phyloP scores from a whole-genome alignment of 106 monocot species.

The Dioscorea zingiberensis region DNA sequence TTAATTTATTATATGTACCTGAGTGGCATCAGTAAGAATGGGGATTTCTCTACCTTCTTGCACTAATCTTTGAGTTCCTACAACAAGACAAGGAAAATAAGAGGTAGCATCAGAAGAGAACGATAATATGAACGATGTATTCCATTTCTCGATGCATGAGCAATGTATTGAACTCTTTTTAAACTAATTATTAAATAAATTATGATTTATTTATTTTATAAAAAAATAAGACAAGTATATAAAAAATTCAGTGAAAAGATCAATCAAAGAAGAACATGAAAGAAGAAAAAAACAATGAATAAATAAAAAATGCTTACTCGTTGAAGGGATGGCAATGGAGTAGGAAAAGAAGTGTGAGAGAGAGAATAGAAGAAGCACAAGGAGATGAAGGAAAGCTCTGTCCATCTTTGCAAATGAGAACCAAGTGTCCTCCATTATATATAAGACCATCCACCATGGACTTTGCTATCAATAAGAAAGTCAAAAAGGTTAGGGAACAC shows the following conservation, averaged over 20 bases:
- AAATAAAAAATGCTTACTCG: constrained; percentile 1
- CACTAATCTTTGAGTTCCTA: not conserved
- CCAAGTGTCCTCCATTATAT: not conserved
- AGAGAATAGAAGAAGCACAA: constrained; percentile 8
- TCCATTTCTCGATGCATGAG: no score
- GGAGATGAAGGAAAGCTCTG: constrained; percentile 1
- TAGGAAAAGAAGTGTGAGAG: constrained; percentile 3
- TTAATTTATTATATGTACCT: not conserved
- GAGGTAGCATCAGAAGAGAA: no score
- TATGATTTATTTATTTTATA: no score
- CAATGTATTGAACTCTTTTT: no score
- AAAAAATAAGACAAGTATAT: not conserved
- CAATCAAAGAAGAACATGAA: not conserved
- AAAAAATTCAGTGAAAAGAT: not conserved
- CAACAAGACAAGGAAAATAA: not conserved
- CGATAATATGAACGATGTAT: no score
- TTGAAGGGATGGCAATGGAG: constrained; percentile 7
- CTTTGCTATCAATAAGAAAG: not conserved
- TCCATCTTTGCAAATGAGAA: not conserved
- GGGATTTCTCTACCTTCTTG: not conserved
- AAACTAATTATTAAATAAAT: no score
- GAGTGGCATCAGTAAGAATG: not conserved
- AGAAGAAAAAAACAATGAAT: not conserved
- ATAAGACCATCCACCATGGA: not conserved
- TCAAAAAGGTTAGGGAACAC: constrained; percentile 5